Conservation (phyloP, 345 rosid genomes). For the Punica granatum region DNA sequence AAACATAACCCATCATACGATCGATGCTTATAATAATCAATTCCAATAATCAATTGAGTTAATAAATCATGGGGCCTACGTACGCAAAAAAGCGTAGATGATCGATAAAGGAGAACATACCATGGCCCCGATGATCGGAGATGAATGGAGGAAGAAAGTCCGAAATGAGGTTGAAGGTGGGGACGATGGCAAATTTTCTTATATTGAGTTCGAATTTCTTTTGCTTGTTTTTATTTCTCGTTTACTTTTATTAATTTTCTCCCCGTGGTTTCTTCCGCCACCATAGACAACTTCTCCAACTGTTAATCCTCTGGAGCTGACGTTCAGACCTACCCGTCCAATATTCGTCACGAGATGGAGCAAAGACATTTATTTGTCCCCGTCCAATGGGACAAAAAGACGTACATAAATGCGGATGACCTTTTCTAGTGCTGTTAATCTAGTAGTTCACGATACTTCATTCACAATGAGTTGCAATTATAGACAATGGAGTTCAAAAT, state of each 20-base stretch:
- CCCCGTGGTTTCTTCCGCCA: background rate
- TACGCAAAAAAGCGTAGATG: background rate
- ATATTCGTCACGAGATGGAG: too few species aligned
- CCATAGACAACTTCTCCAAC: background rate
- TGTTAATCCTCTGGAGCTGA: conserved; percentile 17
- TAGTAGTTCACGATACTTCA: too few species aligned
- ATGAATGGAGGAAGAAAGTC: background rate
- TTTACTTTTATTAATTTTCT: background rate
- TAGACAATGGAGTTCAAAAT: too few species aligned
- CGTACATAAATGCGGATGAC: too few species aligned
- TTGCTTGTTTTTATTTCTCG: background rate
- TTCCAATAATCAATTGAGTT: too few species aligned
- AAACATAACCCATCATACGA: background rate
- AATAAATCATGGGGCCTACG: background rate
- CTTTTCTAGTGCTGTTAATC: too few species aligned
- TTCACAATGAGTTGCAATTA: too few species aligned
- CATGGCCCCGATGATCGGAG: conserved; percentile 16
- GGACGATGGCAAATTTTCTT: background rate
- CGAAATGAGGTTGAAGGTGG: background rate
- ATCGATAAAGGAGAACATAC: conserved; percentile 11
- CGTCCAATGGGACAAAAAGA: too few species aligned
- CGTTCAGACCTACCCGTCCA: conserved; percentile 35
- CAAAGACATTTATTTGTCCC: too few species aligned
- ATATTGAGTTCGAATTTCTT: background rate
- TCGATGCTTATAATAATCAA: background rate